phyloP scores from a whole-genome alignment of 73 alveolate genomes.

The Stentor roeselii region DNA sequence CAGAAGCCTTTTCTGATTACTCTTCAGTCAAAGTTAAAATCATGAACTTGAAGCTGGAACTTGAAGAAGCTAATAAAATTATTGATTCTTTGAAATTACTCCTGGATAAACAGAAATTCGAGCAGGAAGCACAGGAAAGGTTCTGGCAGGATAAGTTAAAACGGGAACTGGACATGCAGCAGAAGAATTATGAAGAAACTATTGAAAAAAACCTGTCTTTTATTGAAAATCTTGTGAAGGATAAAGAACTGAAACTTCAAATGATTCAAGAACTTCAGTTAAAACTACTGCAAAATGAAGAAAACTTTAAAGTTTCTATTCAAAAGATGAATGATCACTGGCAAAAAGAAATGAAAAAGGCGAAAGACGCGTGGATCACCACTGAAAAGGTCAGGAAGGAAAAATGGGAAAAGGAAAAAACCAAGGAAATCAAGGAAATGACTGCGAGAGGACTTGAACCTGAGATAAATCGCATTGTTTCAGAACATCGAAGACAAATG shows the following conservation, averaged over 20 bases:
- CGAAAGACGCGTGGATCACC: conserved; percentile 58
- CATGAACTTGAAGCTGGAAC: conserved; percentile 37
- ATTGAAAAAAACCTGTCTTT: conserved; percentile 47
- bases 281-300: conserved; percentile 42
- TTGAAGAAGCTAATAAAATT: conserved; percentile 58
- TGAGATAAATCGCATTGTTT: conserved; percentile 47
- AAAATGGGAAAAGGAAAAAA: conserved; percentile 65
- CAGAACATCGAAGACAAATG: conserved; percentile 65
- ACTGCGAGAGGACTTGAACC: conserved; percentile 68
- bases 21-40: conserved; percentile 17
- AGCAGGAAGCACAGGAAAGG: conserved; percentile 48
- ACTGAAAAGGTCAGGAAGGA: conserved; percentile 57
- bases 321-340: conserved; percentile 37
- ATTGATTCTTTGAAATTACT: conserved; percentile 53
- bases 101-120: conserved; percentile 48
- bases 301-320: conserved; percentile 37
- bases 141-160: conserved; percentile 41
- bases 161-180: conserved; percentile 45
- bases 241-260: conserved; percentile 45
- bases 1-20: conserved; percentile 11
- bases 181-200: conserved; percentile 50
- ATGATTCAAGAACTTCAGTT: conserved; percentile 33
- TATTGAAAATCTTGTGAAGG: conserved; percentile 53
- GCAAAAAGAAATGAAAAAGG: conserved; percentile 50
- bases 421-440: conserved; percentile 63